phyloP scores from a whole-genome alignment of 2,329 filamentous ascomycete species.

The Trichoderma polysporum region DNA sequence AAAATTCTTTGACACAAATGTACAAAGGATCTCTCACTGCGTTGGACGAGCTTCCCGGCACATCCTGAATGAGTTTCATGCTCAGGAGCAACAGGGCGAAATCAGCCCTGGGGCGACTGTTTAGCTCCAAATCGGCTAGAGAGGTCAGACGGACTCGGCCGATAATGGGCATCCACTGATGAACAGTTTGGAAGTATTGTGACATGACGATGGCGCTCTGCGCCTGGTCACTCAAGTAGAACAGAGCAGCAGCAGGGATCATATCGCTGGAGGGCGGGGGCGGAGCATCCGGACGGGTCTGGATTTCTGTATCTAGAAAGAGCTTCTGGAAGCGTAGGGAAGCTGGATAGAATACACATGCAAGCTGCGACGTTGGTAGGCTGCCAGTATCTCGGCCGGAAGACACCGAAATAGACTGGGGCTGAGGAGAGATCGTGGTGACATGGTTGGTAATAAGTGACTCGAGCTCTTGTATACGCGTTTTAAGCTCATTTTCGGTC shows the following conservation, averaged over 20 bases:
- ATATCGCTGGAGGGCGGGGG: background rate
- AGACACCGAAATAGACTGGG: background rate
- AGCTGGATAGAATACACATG: background rate
- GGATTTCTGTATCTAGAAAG: constrained; percentile 21
- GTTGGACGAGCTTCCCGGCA: constrained; percentile 5
- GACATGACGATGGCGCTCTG: constrained; percentile 6
- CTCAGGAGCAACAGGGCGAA: constrained; percentile 26
- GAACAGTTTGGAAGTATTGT: constrained; percentile 20
- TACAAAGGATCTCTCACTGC: constrained; percentile 22
- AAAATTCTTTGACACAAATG: constrained; percentile 21
- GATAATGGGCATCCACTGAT: constrained; percentile 23
- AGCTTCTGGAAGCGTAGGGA: constrained; percentile 20
- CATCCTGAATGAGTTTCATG: constrained; percentile 30
- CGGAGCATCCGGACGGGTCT: background rate
- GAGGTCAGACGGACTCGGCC: constrained; percentile 11
- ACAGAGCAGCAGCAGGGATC: background rate
- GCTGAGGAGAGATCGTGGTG: background rate
- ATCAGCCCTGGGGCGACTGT: constrained; percentile 11
- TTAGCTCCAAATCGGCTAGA: background rate
- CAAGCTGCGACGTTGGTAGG: background rate
- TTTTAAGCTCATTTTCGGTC: constrained; percentile 12
- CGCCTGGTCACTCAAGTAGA: constrained; percentile 2
- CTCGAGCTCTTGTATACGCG: constrained; percentile 22
- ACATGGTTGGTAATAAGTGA: constrained; percentile 15
- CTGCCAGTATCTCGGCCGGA: background rate